These are phyloP conservation scores for Quercus phellos DNA, from an alignment of 331 rosid genomes.

Conservation along the genomic window DNA sequence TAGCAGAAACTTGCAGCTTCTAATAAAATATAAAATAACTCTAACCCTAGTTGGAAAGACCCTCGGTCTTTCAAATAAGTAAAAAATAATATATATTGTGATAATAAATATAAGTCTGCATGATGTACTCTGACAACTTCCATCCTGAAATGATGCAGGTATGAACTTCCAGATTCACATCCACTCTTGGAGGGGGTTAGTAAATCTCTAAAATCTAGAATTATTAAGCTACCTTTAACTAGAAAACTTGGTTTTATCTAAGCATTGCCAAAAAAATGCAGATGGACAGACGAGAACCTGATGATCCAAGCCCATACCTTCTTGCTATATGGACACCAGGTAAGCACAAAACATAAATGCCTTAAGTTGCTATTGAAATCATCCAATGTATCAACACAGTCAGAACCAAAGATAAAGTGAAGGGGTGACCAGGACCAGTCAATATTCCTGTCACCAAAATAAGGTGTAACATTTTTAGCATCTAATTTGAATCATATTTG, in stretches of 20 bases:
- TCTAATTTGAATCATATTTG: slow-evolving; percentile 15
- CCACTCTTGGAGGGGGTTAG: slow-evolving; percentile 74
- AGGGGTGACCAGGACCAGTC: slow-evolving; percentile 1
- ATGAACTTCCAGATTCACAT: slow-evolving; percentile 95
- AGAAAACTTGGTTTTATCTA: slow-evolving; percentile 12
- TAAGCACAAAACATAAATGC: slow-evolving; percentile 25
- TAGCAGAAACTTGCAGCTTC: slow-evolving; percentile 10
- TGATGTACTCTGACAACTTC: slow-evolving; percentile 19
- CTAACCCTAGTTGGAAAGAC: neutral
- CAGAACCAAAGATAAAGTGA: neutral
- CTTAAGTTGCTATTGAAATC: slow-evolving; percentile 2
- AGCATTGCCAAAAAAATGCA: slow-evolving; percentile 25
- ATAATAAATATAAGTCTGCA: slow-evolving; percentile 12
- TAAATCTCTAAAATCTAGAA: slow-evolving; percentile 15
- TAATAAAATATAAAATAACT: slow-evolving; percentile 3
- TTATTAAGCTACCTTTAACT: slow-evolving; percentile 8
- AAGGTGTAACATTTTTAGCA: slow-evolving; percentile 2
- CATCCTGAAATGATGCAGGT: slow-evolving; percentile 51
- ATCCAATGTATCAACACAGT: neutral
- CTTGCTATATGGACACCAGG: slow-evolving; percentile 99
- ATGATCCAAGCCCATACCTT: slow-evolving; percentile 96
- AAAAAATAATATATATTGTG: neutral
- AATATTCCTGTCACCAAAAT: slow-evolving; percentile 3
- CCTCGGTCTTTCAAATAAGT: neutral
- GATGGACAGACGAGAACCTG: slow-evolving; percentile 83